Conservation (phyloP, 768 basidiomycete genomes). For the Suillus paluster region DNA sequence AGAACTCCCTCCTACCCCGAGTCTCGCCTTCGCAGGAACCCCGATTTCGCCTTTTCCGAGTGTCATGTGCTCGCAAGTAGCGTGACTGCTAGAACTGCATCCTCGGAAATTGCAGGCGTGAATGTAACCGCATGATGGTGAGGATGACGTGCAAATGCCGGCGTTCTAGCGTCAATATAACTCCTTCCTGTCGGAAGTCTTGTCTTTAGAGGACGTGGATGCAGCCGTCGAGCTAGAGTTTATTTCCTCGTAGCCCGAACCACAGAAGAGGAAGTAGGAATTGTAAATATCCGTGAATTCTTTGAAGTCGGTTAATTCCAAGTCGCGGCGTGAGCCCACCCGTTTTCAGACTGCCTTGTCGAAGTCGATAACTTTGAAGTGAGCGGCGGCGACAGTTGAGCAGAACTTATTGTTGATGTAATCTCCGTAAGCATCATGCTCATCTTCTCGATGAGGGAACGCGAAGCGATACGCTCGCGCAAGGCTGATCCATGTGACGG, state of each 20-base stretch:
- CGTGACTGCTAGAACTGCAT: neutral
- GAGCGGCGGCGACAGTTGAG: constrained; percentile 7
- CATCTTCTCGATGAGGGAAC: constrained; percentile 29
- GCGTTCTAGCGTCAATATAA: neutral
- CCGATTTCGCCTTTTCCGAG: no score
- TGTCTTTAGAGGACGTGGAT: neutral
- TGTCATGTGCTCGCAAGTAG: neutral
- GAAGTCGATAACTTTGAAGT: constrained; percentile 31
- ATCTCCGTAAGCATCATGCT: constrained; percentile 31
- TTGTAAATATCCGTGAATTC: constrained; percentile 13
- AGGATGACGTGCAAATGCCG: neutral
- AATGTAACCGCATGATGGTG: neutral
- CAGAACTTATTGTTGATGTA: constrained; percentile 31
- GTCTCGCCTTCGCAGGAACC: no score
- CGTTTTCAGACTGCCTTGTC: constrained; percentile 34
- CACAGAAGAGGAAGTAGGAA: neutral
- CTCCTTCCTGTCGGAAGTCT: neutral
- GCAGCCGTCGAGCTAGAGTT: neutral
- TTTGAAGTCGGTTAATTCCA: constrained; percentile 27
- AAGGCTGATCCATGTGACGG: constrained; percentile 22
- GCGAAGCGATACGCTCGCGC: constrained; percentile 22
- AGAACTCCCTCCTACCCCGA: no score
- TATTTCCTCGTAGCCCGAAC: neutral
- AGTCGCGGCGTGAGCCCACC: constrained; percentile 19
- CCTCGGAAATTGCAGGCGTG: neutral